Conservation (phyloP, 257 asterid genomes). For the Catharanthus roseus region DNA sequence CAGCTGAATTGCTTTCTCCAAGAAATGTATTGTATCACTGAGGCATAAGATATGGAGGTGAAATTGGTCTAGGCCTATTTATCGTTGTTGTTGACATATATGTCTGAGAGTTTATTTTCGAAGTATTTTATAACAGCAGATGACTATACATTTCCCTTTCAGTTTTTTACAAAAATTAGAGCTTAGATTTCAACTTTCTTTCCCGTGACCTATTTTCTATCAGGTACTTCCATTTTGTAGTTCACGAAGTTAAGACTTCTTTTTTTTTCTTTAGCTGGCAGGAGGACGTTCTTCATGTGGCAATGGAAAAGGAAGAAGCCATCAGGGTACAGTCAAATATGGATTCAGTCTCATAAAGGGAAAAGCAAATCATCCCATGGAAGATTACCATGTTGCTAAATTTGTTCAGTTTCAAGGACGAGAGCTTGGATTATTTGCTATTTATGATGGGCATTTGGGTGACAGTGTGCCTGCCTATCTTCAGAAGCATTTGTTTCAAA, state of each 20-base stretch:
- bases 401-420: conserved; percentile 52
- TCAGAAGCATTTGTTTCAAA: conserved; percentile 76
- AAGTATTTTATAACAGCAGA: background rate
- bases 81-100: background rate
- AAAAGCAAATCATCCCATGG: conserved; percentile 94
- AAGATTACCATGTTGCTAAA: conserved; percentile 91
- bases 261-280: conserved; percentile 34
- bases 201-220: background rate
- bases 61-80: background rate
- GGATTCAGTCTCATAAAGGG: conserved; percentile 85
- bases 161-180: background rate
- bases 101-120: background rate
- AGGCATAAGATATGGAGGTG: background rate
- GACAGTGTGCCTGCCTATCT: conserved; percentile 86
- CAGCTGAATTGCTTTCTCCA: background rate
- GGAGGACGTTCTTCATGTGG: conserved; percentile 49
- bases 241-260: conserved; percentile 15
- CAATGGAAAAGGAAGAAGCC: conserved; percentile 83
- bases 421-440: conserved; percentile 82
- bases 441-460: conserved; percentile 87
- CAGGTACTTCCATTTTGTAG: background rate
- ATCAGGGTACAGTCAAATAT: conserved; percentile 47
- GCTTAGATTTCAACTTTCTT: background rate
- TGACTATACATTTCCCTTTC: background rate
- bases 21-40: background rate